A percentile compares a stretch with the other conserved stretches of the same genome.
Conservation (phyloP, 2,329 filamentous ascomycete species). For the Ceratocystis cubensis region DNA sequence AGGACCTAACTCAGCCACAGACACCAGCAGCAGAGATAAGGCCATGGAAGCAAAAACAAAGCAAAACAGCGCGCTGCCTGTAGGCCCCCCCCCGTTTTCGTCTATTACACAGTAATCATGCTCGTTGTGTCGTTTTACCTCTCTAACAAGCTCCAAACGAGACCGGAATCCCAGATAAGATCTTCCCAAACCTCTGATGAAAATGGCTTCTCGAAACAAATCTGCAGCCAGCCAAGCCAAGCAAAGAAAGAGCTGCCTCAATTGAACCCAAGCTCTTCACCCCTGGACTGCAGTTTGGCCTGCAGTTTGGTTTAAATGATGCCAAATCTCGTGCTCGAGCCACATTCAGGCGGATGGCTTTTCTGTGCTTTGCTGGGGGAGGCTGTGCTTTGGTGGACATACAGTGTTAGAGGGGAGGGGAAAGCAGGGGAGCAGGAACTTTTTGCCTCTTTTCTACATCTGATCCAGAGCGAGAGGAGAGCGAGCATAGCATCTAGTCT, state of each 20-base stretch:
- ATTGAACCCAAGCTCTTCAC: neutral
- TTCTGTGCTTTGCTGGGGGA: neutral
- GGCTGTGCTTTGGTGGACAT: neutral
- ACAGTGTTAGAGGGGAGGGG: too few species aligned
- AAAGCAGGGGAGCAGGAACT: too few species aligned
- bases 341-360: neutral
- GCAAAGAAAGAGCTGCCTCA: neutral
- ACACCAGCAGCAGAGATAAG: neutral
- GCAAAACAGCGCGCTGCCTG: too few species aligned
- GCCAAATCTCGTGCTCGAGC: slow-evolving; percentile 6
- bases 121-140: too few species aligned
- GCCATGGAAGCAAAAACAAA: neutral
- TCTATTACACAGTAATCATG: too few species aligned
- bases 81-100: too few species aligned
- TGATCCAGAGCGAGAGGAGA: too few species aligned
- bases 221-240: neutral
- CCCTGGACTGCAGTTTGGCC: neutral
- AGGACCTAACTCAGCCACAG: neutral
- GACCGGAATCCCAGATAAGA: neutral
- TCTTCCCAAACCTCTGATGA: neutral
- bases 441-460: too few species aligned
- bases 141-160: too few species aligned
- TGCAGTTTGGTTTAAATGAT: neutral
- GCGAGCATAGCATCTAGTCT: too few species aligned
- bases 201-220: neutral